A percentile compares a stretch with the other conserved stretches of the same genome.
Conservation (phyloP, 1,284 basidiomycete genomes). For the Leccinum solheimii region DNA sequence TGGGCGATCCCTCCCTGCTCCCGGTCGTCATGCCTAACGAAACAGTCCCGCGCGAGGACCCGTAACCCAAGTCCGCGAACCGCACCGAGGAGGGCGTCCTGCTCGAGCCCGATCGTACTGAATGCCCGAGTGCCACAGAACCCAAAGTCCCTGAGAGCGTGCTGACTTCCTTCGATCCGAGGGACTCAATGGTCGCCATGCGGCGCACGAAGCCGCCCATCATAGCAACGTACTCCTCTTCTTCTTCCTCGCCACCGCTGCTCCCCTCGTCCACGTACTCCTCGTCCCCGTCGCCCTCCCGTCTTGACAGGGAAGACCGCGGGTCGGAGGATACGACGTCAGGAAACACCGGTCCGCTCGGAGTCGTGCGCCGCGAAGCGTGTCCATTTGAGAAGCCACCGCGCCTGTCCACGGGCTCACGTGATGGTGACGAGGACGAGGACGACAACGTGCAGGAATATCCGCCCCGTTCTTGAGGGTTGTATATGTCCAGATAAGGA, state of each 20-base stretch:
- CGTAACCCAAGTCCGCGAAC: slow-evolving; percentile 14
- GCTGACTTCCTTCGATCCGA: slow-evolving; percentile 57
- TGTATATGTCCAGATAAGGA: slow-evolving; percentile 36
- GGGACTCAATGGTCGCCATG: slow-evolving; percentile 77
- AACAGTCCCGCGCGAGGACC: slow-evolving; percentile 12
- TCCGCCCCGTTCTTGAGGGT: slow-evolving; percentile 15
- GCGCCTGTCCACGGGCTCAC: slow-evolving; percentile 10
- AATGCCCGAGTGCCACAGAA: slow-evolving; percentile 19
- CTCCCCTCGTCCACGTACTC: neutral
- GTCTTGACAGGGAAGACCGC: slow-evolving; percentile 13
- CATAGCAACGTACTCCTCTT: slow-evolving; percentile 51
- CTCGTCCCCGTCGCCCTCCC: neutral
- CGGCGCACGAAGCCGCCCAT: slow-evolving; percentile 62
- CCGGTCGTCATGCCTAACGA: slow-evolving; percentile 4
- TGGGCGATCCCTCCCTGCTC: slow-evolving; percentile 17
- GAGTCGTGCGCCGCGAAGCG: neutral
- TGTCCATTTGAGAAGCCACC: slow-evolving; percentile 4
- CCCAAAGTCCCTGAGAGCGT: slow-evolving; percentile 20
- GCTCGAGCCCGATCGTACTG: slow-evolving; percentile 16
- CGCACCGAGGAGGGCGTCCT: slow-evolving; percentile 26
- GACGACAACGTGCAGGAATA: slow-evolving; percentile 5
- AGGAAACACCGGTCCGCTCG: slow-evolving; percentile 6
- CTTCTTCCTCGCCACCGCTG: slow-evolving; percentile 37
- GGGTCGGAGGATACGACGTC: slow-evolving; percentile 22
- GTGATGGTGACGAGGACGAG: neutral